Conservation (phyloP, 768 basidiomycete species). For the Phanerochaete carnosa region DNA sequence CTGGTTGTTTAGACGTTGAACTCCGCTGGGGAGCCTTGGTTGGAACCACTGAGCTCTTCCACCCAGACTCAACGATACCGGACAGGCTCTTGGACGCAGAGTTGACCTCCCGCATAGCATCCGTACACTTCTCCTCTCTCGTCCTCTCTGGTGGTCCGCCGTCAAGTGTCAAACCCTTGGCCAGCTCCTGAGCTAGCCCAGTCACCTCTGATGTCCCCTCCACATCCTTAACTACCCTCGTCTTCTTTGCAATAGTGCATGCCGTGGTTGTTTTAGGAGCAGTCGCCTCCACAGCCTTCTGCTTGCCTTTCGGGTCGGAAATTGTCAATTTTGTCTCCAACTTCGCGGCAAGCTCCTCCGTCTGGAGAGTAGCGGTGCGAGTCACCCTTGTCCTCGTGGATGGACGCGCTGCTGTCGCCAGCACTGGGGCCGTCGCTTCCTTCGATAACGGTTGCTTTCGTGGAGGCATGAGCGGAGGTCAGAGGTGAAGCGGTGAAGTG, state of each 20-base stretch:
- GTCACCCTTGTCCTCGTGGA: slow-evolving; percentile 1
- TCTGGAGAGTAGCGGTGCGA: background rate
- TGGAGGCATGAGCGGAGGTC: background rate
- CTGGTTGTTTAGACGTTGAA: background rate
- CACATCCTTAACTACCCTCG: slow-evolving; percentile 1
- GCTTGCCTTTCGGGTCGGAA: slow-evolving; percentile 19
- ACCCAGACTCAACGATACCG: slow-evolving; percentile 49
- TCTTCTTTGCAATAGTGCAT: background rate
- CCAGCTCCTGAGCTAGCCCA: background rate
- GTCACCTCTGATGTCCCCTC: background rate
- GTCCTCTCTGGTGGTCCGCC: background rate
- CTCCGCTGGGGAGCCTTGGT: background rate
- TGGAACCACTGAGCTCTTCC: slow-evolving; percentile 39
- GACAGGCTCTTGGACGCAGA: slow-evolving; percentile 56
- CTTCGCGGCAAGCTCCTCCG: slow-evolving; percentile 22
- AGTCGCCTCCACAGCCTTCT: background rate
- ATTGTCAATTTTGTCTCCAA: slow-evolving; percentile 24
- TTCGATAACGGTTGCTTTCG: background rate
- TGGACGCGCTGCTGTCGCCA: background rate
- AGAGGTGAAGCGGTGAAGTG: background rate
- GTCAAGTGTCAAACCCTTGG: background rate
- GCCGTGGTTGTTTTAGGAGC: background rate
- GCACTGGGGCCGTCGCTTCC: background rate
- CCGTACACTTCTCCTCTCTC: slow-evolving; percentile 34
- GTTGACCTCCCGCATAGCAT: slow-evolving; percentile 66